These are phyloP conservation scores for Hymenoscyphus linearis DNA, from an alignment of 2,329 filamentous ascomycete genomes.

Conservation along the genomic window DNA sequence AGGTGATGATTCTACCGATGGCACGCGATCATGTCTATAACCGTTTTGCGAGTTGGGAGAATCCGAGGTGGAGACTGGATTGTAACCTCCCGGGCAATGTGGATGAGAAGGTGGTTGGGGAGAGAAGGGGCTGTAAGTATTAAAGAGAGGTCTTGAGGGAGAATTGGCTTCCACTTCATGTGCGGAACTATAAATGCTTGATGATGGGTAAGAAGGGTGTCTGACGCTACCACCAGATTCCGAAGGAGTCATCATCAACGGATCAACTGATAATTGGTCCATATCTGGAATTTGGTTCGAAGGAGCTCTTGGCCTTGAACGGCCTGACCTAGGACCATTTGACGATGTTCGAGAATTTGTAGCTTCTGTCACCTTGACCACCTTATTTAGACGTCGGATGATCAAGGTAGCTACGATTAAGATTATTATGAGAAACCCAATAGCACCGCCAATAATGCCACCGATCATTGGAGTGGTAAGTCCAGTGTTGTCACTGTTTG, in stretches of 20 bases:
- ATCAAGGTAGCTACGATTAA: conserved; percentile 44
- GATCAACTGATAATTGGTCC: conserved; percentile 27
- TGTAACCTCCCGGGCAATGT: conserved; percentile 20
- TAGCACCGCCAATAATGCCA: conserved; percentile 49
- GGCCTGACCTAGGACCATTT: conserved; percentile 11
- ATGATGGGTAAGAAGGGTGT: conserved; percentile 12
- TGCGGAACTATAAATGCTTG: conserved; percentile 10
- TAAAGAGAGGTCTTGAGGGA: conserved; percentile 18
- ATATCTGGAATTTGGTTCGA: conserved; percentile 13
- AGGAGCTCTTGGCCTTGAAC: conserved; percentile 6
- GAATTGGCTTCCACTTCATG: conserved; percentile 20
- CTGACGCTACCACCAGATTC: conserved; percentile 16
- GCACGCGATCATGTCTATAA: conserved; percentile 8
- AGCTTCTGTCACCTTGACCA: conserved; percentile 28
- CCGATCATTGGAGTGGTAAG: conserved; percentile 38
- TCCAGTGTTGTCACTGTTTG: conserved; percentile 27
- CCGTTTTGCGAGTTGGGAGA: conserved; percentile 8
- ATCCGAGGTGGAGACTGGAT: conserved; percentile 20
- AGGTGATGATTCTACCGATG: conserved; percentile 16
- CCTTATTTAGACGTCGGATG: conserved; percentile 41
- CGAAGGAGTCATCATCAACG: conserved; percentile 26
- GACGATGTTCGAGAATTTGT: conserved; percentile 20
- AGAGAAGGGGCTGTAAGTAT: conserved; percentile 15
- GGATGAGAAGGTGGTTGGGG: conserved; percentile 15
- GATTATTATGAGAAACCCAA: conserved; percentile 44